Evolutionary conservation across 805 yeast genomes (phyloP).

Genomic region (Lachancea sp.): DNA sequence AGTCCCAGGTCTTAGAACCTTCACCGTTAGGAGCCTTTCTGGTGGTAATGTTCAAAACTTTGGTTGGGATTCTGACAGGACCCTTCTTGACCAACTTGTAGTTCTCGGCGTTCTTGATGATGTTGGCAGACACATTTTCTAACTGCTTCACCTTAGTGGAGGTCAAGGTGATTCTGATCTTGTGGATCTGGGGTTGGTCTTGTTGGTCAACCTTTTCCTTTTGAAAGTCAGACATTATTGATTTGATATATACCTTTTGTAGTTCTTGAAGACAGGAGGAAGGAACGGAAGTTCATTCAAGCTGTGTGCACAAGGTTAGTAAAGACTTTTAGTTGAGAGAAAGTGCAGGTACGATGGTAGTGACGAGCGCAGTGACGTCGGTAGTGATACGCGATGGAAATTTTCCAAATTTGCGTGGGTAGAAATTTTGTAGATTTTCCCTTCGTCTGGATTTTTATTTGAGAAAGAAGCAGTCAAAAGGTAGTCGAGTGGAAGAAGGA

Average conservation of each 20-base stretch:
- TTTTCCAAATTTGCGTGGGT: too few relatives aligned
- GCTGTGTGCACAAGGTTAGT: too few relatives aligned
- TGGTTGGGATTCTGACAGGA: conserved; percentile 99
- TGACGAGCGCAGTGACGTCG: too few relatives aligned
- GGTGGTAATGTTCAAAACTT: conserved; percentile 95
- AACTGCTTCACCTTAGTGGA: conserved; percentile 98
- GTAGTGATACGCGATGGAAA: too few relatives aligned
- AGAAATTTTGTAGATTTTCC: too few relatives aligned
- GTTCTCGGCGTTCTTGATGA: conserved; percentile 79
- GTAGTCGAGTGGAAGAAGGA: too few relatives aligned
- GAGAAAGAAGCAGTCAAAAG: too few relatives aligned
- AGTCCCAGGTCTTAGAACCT: conserved; percentile 99
- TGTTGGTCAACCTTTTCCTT: conserved; percentile 82
- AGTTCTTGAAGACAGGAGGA: conserved; percentile 16
- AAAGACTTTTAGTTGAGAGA: too few relatives aligned
- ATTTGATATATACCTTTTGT: conserved; percentile 39
- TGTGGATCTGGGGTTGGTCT: conserved; percentile 78
- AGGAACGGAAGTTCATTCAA: not conserved
- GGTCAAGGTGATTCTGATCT: conserved; percentile 98
- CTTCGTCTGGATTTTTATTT: too few relatives aligned
- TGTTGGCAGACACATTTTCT: conserved; percentile 91
- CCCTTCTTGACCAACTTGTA: conserved; percentile 89
- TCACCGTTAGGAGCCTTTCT: conserved; percentile 99
- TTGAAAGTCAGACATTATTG: conserved; percentile 66
- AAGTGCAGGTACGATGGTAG: too few relatives aligned